Base-by-base conservation (phyloP, 2,329 filamentous ascomycete species). In the Cladosporium sphaerospermum region DNA sequence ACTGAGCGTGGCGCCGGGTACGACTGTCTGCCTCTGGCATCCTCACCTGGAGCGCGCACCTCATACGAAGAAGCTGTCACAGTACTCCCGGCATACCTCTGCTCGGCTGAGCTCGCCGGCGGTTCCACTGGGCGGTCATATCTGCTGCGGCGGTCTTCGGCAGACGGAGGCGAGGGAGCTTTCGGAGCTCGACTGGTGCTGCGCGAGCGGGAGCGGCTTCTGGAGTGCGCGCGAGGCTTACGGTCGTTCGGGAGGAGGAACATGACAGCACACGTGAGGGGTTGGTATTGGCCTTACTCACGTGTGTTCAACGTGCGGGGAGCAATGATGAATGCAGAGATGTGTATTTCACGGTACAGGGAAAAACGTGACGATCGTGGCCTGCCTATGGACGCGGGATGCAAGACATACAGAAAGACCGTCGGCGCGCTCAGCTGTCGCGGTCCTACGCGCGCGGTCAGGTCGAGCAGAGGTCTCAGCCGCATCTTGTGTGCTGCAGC, bases 31-130 rank as follows among this genome's bases (percentile, higher is more conserved):
- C 45, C 43, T 45, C 34, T 23, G 43, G 46, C 32, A 49, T 37
- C 23, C 9, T 49, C 46, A 48, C 43, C 49, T 43, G 72, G 70
- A 59, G 73, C 62, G 64, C 71, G 70, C 60, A 69, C 61, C 45
- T 73, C 71, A 57, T 72, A 72, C 23, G 48, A 51, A 10, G 48
- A 31, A 37, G 48, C 40, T 37, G 39, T 23, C 31, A 34, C 48
- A 13, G 48, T 51, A 31, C 48, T 51, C 3, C 32, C 23, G 19
- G 32, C 31, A 8, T 51, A 43, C 5, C 45, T 36, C 13, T 47
- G 34, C 18, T 47, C 45, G 7, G 37, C 47, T 4, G 39, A 50
- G 31, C 47, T 41, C 11, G 37, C 32, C 9, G 16, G 16, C 16
- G 40, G 40, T n/a, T 42, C 40, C 10, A 40, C 39, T 14, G 48